Base-by-base conservation (phyloP, 2,329 filamentous ascomycete genomes). In the Juglanconis oblonga region DNA sequence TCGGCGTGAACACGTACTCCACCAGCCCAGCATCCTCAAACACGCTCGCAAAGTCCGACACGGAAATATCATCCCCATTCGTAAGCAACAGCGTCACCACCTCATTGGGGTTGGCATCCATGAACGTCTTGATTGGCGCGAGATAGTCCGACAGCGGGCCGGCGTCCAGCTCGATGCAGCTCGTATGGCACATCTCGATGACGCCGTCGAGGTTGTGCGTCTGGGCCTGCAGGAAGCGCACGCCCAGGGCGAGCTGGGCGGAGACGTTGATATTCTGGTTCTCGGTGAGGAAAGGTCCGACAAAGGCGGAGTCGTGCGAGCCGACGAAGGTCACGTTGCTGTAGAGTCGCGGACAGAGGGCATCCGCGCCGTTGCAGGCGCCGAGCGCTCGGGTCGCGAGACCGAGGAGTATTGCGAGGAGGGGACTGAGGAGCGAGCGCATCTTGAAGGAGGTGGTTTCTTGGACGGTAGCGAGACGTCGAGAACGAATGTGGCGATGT, bases 231-330 rank as follows among this genome's bases (percentile, higher is more conserved):
- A 90, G 73, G 64, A 86, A 86, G 29, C 87, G 82, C 45, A 90
- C 80, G 14, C 87, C 87, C 36, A 83, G 74, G 55, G 83, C 73
- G 9, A 90, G 77, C 68, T 89, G 87, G 2, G 75, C 73, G 31
- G 79, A 79, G 31, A 87, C 80, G 5, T 81, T 78, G 54, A 85
- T 76, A 63, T 83, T 81, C 68, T 90, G 87, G 71, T 88, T 87
- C 62, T 87, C 74, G 59, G 78, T 72, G 1, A 78, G 77, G 8
- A 79, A 67, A 54, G 76, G 65, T 45, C 87, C 85, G 45, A 87
- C 81, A 67, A 90, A 90, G 42, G 85, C 81, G 13, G 81, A 83
- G 73, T 90, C 81, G 73, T 90, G 88, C 6, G 87, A 79, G 31
- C 86, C 88, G 17, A 87, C 73, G 61, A 83, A 81, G n/a, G 82